phyloP scores from a whole-genome alignment of 352 stramenopile species.

The Phytopythium oedochilum region DNA sequence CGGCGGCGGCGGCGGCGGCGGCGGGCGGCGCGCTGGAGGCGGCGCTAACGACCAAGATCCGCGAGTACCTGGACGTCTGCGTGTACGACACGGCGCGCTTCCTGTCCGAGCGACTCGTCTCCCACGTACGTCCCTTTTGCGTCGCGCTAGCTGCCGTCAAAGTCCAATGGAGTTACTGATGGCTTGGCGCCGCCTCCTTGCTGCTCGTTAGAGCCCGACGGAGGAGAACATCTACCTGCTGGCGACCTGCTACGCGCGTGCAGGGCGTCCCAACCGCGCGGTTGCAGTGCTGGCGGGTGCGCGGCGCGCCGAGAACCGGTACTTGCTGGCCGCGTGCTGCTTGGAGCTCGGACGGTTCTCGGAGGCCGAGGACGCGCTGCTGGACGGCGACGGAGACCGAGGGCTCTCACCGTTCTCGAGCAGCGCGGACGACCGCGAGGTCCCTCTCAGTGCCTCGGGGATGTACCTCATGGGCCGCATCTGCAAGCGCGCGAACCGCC shows the following conservation, averaged over 20 bases:
- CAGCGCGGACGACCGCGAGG: constrained; percentile 25
- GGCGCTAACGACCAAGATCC: constrained; percentile 40
- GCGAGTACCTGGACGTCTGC: constrained; percentile 44
- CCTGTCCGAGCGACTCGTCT: constrained; percentile 75
- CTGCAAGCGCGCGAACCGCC: constrained; percentile 84
- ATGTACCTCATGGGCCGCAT: constrained; percentile 91
- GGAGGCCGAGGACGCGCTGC: constrained; percentile 91
- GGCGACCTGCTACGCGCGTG: constrained; percentile 61
- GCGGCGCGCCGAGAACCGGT: constrained; percentile 45
- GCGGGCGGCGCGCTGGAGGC: constrained; percentile 32
- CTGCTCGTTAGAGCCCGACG: constrained; percentile 33
- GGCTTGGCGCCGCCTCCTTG: constrained; percentile 3
- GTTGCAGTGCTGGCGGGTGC: constrained; percentile 49
- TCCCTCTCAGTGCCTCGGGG: constrained; percentile 88
- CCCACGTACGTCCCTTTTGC: constrained; percentile 40
- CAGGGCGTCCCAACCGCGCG: constrained; percentile 44
- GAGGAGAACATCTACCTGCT: constrained; percentile 56
- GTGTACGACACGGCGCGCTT: constrained; percentile 73
- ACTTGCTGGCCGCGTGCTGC: constrained; percentile 66
- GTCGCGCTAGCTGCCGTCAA: background rate
- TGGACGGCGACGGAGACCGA: constrained; percentile 35
- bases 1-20: constrained; percentile 9
- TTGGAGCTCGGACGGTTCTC: constrained; percentile 61
- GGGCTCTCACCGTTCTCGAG: constrained; percentile 7
- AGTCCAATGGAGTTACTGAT: constrained; percentile 8